Conservation (phyloP, 257 asterid species). For the Dorcoceras hygrometricum region DNA sequence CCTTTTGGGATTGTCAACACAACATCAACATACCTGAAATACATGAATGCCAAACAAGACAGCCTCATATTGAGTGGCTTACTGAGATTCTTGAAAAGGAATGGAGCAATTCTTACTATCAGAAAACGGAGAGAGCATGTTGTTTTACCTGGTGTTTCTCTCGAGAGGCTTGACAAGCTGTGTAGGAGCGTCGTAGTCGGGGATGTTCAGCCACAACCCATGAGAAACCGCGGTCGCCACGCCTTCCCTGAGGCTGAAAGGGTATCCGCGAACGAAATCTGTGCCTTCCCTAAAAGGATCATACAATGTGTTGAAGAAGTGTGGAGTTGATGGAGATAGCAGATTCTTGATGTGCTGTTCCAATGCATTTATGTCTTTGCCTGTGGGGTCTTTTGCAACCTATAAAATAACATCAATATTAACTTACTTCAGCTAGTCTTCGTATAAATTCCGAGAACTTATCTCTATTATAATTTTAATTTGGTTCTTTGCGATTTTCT, state of each 20-base stretch:
- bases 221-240: slow-evolving; percentile 66
- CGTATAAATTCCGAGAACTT: too few relatives aligned
- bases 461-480: too few relatives aligned
- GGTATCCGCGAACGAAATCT: slow-evolving; percentile 68
- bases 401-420: not conserved
- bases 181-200: slow-evolving; percentile 69
- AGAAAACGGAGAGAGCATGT: not conserved
- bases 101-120: not conserved
- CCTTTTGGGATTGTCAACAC: slow-evolving; percentile 67
- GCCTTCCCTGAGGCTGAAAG: slow-evolving; percentile 64
- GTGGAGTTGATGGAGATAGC: slow-evolving; percentile 49
- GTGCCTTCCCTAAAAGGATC: slow-evolving; percentile 61
- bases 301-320: slow-evolving; percentile 61
- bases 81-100: not conserved
- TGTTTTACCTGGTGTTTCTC: slow-evolving; percentile 46
- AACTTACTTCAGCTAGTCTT: too few relatives aligned
- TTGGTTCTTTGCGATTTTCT: too few relatives aligned
- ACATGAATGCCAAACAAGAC: not conserved
- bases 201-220: slow-evolving; percentile 70
- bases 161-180: slow-evolving; percentile 72
- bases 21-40: slow-evolving; percentile 56
- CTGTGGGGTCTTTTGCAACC: slow-evolving; percentile 67
- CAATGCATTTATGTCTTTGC: slow-evolving; percentile 50
- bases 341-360: slow-evolving; percentile 58
- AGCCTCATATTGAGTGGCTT: not conserved